These are phyloP conservation scores for Gaertneriomyces semiglobifer DNA, from an alignment of 192 early-diverging fungal species.

Conservation along the genomic window DNA sequence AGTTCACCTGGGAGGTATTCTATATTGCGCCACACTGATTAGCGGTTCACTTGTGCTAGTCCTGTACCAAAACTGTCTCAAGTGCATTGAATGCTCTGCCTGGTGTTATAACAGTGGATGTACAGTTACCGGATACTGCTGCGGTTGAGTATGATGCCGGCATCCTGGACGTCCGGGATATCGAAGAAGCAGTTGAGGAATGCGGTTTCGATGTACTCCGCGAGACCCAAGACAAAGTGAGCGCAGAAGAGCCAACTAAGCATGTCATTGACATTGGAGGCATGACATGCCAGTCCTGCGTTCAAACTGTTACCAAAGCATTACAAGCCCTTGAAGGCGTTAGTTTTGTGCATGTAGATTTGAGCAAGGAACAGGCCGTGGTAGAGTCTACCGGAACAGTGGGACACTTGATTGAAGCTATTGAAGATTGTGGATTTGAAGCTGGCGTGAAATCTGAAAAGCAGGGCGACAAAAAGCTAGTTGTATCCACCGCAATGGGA, in stretches of 20 bases:
- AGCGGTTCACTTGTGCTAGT: background rate
- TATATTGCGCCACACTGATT: background rate
- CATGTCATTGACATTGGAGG: conserved; percentile 42
- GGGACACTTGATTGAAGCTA: conserved; percentile 50
- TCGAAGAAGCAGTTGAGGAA: conserved; percentile 55
- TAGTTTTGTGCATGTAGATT: conserved; percentile 49
- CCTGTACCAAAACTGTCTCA: conserved; percentile 23
- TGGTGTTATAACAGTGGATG: conserved; percentile 4
- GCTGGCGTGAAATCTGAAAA: conserved; percentile 28
- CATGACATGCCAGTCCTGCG: conserved; percentile 84
- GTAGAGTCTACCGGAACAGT: conserved; percentile 42
- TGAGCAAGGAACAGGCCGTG: conserved; percentile 49
- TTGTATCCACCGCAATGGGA: background rate
- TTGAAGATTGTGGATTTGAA: conserved; percentile 73
- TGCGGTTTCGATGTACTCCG: conserved; percentile 54
- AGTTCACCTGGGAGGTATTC: background rate
- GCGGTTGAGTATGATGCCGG: conserved; percentile 9
- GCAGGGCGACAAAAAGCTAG: background rate
- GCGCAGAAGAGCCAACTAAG: background rate
- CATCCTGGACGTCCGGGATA: background rate
- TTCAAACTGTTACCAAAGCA: conserved; percentile 62
- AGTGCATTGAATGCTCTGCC: conserved; percentile 2
- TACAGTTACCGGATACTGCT: conserved; percentile 15
- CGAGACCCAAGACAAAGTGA: background rate
- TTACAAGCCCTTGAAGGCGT: conserved; percentile 54